Evolutionary conservation across 2,329 filamentous ascomycete species (phyloP), one percentile per base, ranked within the genome.

Genomic region (Diaporthe vexans): DNA sequence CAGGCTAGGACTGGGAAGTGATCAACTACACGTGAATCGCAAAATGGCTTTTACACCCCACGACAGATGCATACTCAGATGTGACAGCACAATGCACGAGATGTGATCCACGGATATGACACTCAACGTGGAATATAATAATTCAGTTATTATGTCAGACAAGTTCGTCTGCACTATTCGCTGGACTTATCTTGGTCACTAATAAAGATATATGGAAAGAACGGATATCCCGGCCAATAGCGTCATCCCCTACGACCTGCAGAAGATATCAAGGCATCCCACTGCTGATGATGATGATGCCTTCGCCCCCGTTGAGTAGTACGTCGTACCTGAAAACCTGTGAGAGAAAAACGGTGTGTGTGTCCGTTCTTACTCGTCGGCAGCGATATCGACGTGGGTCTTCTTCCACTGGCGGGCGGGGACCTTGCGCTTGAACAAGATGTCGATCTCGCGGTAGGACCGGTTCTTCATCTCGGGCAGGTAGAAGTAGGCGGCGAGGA

Each of bases 371-470:
- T 92, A 93, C 85, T 92, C 88, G 81, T 93, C 90, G 79, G 91
- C 91, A 29, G 88, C 81, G 72, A 91, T 81, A 78, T 91, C 88
- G 80, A 93, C 78, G 1, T 83, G 83, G 0, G 89, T 91, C 81
- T 88, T 80, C 81, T 85, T 88, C 86, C 86, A 89, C 79, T 90
- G 79, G 79, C 90, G 87, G 77, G 90, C 90, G 0, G 81, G 85
- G 40, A 91, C 81, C 71, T 81, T 81, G 78, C 90, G 88, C 72
- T 84, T 85, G 85, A 90, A 91, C 79, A 91, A 71, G 77, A 91
- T 90, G 79, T 91, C 90, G 77, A 91, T 90, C 83, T 92, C 90
- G 76, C 90, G 89, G 83, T 86, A 91, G 37, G 89, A 89, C 52
- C 87, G 84, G 77, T 83, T 78, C 84, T 89, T 90, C 86, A 90